These are phyloP conservation scores for Phlebopus sp. DNA, from an alignment of 1,284 basidiomycete genomes.

Conservation along the genomic window DNA sequence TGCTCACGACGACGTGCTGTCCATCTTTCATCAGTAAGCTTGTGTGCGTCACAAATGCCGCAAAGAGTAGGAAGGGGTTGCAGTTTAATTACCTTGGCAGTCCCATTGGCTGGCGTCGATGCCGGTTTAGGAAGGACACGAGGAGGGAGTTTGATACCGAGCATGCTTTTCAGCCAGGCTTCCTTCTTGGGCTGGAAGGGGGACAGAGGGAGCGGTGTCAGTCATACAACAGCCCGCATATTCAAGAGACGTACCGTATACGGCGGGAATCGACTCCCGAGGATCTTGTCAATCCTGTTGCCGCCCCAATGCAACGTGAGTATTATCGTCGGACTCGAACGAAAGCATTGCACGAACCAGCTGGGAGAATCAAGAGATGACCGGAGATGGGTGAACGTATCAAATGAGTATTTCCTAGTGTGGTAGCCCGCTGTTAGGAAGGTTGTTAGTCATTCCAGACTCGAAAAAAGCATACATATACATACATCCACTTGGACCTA, in stretches of 20 bases:
- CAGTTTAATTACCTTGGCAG: conserved; percentile 13
- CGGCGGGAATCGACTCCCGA: conserved; percentile 62
- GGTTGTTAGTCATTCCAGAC: no score
- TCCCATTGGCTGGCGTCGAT: conserved; percentile 9
- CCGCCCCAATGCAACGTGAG: no score
- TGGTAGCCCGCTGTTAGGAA: conserved; percentile 54
- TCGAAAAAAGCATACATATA: conserved; percentile 5
- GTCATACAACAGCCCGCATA: neutral
- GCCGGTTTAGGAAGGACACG: conserved; percentile 12
- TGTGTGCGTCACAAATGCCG: neutral
- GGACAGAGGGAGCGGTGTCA: neutral
- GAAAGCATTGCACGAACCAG: conserved; percentile 54
- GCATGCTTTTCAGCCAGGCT: conserved; percentile 12
- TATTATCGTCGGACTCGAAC: no score
- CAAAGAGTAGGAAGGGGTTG: no score
- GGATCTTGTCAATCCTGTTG: conserved; percentile 52
- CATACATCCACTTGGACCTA: conserved; percentile 71
- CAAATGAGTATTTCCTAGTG: conserved; percentile 63
- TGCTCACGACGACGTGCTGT: conserved; percentile 3
- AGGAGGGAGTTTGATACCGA: conserved; percentile 22
- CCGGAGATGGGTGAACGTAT: conserved; percentile 67
- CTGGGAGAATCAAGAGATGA: conserved; percentile 60
- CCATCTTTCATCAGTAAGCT: conserved; percentile 16
- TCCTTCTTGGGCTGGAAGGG: conserved; percentile 24
- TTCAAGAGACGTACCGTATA: conserved; percentile 46